These are phyloP conservation scores for Lichtheimia ornata DNA, from an alignment of 371 early-diverging fungal genomes.

Conservation along the genomic window DNA sequence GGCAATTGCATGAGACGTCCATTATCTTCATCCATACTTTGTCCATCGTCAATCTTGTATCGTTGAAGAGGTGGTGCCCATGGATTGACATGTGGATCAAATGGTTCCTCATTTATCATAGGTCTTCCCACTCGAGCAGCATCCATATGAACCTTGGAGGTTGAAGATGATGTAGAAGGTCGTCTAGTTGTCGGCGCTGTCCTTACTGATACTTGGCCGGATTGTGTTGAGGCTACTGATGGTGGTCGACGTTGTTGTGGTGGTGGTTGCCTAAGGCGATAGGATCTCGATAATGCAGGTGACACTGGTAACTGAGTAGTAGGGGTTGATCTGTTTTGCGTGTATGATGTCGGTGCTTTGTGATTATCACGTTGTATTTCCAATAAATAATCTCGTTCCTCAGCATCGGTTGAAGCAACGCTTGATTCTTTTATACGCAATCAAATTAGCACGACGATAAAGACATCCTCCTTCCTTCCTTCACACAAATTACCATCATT, in stretches of 20 bases:
- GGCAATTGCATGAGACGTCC: slow-evolving; percentile 12
- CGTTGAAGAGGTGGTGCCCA: slow-evolving; percentile 29
- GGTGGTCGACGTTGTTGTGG: slow-evolving; percentile 15
- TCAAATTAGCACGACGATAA: not conserved
- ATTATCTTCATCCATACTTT: slow-evolving; percentile 13
- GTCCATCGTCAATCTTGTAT: slow-evolving; percentile 21
- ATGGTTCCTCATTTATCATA: slow-evolving; percentile 25
- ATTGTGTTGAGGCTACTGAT: slow-evolving; percentile 28
- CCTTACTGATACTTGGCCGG: slow-evolving; percentile 26
- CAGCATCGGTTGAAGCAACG: slow-evolving; percentile 26
- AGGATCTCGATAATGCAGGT: not conserved
- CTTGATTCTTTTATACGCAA: slow-evolving; percentile 10
- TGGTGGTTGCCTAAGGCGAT: not conserved
- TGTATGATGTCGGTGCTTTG: slow-evolving; percentile 4
- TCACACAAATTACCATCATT: slow-evolving; percentile 4
- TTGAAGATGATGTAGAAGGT: slow-evolving; percentile 14
- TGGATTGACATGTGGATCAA: slow-evolving; percentile 38
- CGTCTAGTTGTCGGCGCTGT: slow-evolving; percentile 25
- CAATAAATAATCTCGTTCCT: slow-evolving; percentile 27
- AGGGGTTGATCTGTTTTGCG: not conserved
- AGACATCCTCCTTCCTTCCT: not conserved
- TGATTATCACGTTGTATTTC: slow-evolving; percentile 18
- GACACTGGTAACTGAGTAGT: not conserved
- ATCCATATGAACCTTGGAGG: not conserved
- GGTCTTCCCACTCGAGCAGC: slow-evolving; percentile 2